Conservation (phyloP, 495 filamentous ascomycete genomes). For the Talaromyces liani region DNA sequence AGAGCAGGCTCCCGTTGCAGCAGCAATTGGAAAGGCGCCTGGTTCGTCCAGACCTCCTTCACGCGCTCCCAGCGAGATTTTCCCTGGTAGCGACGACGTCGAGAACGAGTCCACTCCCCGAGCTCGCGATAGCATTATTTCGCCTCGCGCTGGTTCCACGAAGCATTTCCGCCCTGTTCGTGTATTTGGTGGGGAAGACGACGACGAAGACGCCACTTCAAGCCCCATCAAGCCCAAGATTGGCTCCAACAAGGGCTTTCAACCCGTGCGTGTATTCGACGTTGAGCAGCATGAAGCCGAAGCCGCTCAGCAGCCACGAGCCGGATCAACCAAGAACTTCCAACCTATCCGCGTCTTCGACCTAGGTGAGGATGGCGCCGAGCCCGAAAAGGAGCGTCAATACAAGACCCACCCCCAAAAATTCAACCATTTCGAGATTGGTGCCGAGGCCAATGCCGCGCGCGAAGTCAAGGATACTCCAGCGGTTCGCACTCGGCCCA, state of each 20-base stretch:
- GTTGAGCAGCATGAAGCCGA: slow-evolving; percentile 36
- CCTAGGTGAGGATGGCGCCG: slow-evolving; percentile 27
- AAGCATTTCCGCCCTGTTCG: slow-evolving; percentile 65
- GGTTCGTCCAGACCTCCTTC: slow-evolving; percentile 53
- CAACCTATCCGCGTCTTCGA: slow-evolving; percentile 64
- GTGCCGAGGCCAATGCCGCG: slow-evolving; percentile 44
- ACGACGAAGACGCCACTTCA: slow-evolving; percentile 17
- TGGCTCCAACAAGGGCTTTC: slow-evolving; percentile 58
- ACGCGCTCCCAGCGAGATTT: slow-evolving; percentile 57
- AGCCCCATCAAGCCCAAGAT: slow-evolving; percentile 37
- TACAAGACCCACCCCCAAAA: slow-evolving; percentile 63
- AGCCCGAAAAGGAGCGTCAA: slow-evolving; percentile 28
- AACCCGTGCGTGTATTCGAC: slow-evolving; percentile 58
- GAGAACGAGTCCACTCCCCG: slow-evolving; percentile 30
- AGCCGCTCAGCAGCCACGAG: slow-evolving; percentile 40
- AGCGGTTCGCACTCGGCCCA: slow-evolving; percentile 51
- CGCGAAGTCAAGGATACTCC: slow-evolving; percentile 30
- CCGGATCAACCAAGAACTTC: slow-evolving; percentile 64
- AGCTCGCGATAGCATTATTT: slow-evolving; percentile 40
- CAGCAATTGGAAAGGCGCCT: slow-evolving; percentile 26
- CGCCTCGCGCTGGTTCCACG: slow-evolving; percentile 57
- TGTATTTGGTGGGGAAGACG: slow-evolving; percentile 54
- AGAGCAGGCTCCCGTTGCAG: slow-evolving; percentile 14
- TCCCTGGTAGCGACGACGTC: slow-evolving; percentile 42
- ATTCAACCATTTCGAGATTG: slow-evolving; percentile 84